Conservation (phyloP, 352 stramenopile genomes). For the Pythium volutum region DNA sequence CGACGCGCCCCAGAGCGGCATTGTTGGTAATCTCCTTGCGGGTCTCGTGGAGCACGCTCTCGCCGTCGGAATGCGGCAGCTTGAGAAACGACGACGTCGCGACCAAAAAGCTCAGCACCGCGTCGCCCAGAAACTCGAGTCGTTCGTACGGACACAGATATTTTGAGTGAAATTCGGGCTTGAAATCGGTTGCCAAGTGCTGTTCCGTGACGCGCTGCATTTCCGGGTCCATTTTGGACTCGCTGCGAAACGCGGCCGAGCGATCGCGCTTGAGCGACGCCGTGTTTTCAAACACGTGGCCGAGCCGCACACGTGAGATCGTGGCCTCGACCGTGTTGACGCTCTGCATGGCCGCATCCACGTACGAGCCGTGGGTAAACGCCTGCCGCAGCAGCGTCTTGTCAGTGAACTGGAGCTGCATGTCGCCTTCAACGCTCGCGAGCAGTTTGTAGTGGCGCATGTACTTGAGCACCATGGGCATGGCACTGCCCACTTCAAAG, state of each 20-base stretch:
- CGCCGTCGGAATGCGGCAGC: conserved; percentile 47
- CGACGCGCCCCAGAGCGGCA: conserved; percentile 69
- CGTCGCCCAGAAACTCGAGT: conserved; percentile 82
- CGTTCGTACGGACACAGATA: conserved; percentile 82
- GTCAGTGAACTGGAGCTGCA: conserved; percentile 66
- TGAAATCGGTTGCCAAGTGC: conserved; percentile 66
- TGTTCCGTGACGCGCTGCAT: conserved; percentile 54
- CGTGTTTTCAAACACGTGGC: conserved; percentile 70
- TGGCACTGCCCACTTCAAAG: conserved; percentile 77
- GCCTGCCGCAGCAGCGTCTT: conserved; percentile 77
- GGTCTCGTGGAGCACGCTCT: conserved; percentile 68
- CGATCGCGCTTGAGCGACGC: conserved; percentile 56
- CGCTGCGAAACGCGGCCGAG: conserved; percentile 31
- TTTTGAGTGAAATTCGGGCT: conserved; percentile 71
- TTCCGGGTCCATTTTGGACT: conserved; percentile 31
- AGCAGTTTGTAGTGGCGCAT: conserved; percentile 72
- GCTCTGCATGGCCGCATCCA: conserved; percentile 83
- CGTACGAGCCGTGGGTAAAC: conserved; percentile 82
- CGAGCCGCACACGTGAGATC: conserved; percentile 67
- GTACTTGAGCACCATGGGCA: conserved; percentile 86
- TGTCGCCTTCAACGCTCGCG: conserved; percentile 54
- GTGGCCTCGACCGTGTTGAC: conserved; percentile 80
- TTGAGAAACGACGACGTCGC: conserved; percentile 81
- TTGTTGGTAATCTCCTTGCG: conserved; percentile 80
- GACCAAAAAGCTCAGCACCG: conserved; percentile 80